These are phyloP conservation scores for Pleodorina starrii DNA, from an alignment of 139 green algal species.

Conservation along the genomic window DNA sequence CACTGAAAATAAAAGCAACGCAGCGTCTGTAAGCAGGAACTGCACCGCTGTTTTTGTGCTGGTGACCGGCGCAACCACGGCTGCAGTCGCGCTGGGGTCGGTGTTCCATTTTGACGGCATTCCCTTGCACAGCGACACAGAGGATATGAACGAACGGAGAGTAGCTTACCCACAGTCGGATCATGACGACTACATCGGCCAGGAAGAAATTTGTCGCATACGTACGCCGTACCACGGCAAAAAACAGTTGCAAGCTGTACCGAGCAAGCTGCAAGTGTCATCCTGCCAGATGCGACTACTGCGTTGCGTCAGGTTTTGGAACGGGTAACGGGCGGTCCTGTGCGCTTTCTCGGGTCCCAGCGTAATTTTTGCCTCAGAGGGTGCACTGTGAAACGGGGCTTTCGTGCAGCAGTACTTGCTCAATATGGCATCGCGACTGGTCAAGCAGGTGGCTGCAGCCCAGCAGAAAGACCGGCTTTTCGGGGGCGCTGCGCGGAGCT, in stretches of 20 bases:
- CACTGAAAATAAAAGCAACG: background rate
- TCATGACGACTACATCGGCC: too few species aligned
- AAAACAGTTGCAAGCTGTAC: too few species aligned
- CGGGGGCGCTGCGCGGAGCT: constrained; percentile 59
- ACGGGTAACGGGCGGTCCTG: too few species aligned
- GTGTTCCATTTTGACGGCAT: constrained; percentile 33
- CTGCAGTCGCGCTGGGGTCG: background rate
- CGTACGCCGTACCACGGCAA: too few species aligned
- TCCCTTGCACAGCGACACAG: too few species aligned
- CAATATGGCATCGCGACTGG: constrained; percentile 58
- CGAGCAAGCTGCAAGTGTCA: too few species aligned
- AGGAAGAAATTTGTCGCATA: too few species aligned
- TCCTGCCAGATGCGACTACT: too few species aligned
- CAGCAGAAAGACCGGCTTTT: constrained; percentile 50
- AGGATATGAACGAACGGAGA: too few species aligned
- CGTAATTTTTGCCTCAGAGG: background rate
- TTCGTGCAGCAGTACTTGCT: background rate
- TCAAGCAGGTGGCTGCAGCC: constrained; percentile 27
- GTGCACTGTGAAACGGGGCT: background rate
- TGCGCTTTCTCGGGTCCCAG: too few species aligned
- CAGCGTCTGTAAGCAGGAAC: background rate
- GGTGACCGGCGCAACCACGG: background rate
- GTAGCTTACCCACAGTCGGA: too few species aligned
- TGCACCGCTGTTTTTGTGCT: background rate
- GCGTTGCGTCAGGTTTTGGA: too few species aligned